phyloP scores from a whole-genome alignment of 768 basidiomycete genomes.

The Neoboletus magnificus region DNA sequence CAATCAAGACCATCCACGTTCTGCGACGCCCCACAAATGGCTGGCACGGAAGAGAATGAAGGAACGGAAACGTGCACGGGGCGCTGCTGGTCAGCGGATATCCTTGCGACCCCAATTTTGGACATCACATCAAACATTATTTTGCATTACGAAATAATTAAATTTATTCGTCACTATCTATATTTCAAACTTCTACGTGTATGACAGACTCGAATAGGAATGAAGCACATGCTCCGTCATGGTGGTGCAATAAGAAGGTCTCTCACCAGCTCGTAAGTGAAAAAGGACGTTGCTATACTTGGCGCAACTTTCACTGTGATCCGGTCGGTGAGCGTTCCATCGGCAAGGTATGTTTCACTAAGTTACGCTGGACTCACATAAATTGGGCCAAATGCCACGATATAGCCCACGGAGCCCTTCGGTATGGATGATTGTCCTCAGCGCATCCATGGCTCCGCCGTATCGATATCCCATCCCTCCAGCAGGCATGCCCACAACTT shows the following conservation, averaged over 20 bases:
- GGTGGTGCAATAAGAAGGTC: conserved; percentile 41
- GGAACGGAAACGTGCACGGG: conserved; percentile 15
- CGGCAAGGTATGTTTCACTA: conserved; percentile 1
- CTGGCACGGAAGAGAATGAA: conserved; percentile 8
- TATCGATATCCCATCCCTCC: conserved; percentile 63
- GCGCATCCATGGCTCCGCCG: conserved; percentile 76
- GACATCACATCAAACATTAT: conserved; percentile 12
- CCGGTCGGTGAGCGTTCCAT: conserved; percentile 8
- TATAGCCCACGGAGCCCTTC: conserved; percentile 82
- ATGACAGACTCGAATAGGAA: not conserved
- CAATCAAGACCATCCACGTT: conserved; percentile 28
- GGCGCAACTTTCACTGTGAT: conserved; percentile 82
- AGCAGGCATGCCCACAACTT: conserved; percentile 77
- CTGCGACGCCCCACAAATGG: conserved; percentile 4
- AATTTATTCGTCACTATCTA: conserved; percentile 6
- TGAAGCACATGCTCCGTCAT: not conserved
- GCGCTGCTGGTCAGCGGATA: conserved; percentile 7
- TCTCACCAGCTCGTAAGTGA: conserved; percentile 72
- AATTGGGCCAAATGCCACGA: conserved; percentile 84
- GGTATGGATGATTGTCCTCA: conserved; percentile 59
- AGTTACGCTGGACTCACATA: conserved; percentile 56
- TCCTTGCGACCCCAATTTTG: conserved; percentile 1
- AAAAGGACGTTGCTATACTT: conserved; percentile 84
- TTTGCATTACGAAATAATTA: not conserved
- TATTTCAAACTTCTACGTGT: not conserved